Evolutionary conservation across 1,139 yeast species (phyloP).

Genomic region (Yamadazyma songkhlaensis): DNA sequence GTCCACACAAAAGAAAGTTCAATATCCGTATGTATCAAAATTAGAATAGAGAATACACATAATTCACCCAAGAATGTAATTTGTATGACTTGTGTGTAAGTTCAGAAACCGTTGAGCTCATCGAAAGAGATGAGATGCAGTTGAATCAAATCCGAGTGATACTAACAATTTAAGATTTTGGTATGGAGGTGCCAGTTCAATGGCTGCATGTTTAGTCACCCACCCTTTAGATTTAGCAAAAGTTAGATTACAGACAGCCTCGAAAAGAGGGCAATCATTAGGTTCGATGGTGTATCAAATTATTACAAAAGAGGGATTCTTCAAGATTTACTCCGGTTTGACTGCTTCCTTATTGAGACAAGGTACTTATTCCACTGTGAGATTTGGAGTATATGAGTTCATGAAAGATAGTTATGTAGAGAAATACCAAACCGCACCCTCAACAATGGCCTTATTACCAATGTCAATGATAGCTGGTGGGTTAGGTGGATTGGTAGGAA

Average conservation of each 20-base stretch:
- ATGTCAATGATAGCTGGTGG: conserved; percentile 84
- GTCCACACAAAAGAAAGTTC: conserved; percentile 10
- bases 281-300: conserved; percentile 60
- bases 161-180: conserved; percentile 33
- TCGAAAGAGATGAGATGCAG: conserved; percentile 1
- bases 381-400: conserved; percentile 81
- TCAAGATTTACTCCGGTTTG: conserved; percentile 74
- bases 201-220: conserved; percentile 58
- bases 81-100: too few relatives aligned
- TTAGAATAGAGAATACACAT: not conserved
- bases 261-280: conserved; percentile 59
- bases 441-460: conserved; percentile 54
- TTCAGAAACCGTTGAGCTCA: too few relatives aligned
- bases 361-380: conserved; percentile 81
- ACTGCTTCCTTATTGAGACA: conserved; percentile 82
- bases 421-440: conserved; percentile 30
- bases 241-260: conserved; percentile 76
- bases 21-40: conserved; percentile 14
- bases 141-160: not conserved
- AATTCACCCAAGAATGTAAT: too few relatives aligned
- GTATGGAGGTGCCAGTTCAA: conserved; percentile 64
- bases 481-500: conserved; percentile 80
- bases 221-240: conserved; percentile 87
- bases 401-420: conserved; percentile 57
- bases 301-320: conserved; percentile 59